phyloP scores from a whole-genome alignment of 208 protist genomes.

The Trichomonas gallinae region DNA sequence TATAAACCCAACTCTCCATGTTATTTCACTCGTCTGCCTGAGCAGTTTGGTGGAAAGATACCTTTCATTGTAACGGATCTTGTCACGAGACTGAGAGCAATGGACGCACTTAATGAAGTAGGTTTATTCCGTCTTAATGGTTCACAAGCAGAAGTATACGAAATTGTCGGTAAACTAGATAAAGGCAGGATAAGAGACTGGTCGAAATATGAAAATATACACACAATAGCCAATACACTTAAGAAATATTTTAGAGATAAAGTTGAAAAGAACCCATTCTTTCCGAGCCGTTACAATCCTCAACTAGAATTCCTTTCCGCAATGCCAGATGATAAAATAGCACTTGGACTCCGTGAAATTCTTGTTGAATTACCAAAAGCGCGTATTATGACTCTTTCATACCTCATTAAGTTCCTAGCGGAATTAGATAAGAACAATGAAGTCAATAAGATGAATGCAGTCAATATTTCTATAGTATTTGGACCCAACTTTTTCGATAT shows the following conservation, averaged over 20 bases:
- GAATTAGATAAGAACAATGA: background rate
- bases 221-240: background rate
- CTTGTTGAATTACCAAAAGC: background rate
- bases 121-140: background rate
- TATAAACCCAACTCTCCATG: too few relatives aligned
- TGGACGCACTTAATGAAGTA: background rate
- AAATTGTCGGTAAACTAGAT: background rate
- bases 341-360: background rate
- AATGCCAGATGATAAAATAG: background rate
- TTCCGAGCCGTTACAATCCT: background rate
- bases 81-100: background rate
- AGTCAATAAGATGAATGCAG: background rate
- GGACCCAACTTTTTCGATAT: background rate
- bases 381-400: background rate
- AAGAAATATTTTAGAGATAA: background rate
- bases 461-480: background rate
- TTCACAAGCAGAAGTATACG: background rate
- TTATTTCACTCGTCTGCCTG: background rate
- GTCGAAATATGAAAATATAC: background rate
- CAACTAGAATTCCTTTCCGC: background rate
- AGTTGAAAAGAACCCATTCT: background rate
- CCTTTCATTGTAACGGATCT: background rate
- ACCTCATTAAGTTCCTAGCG: background rate
- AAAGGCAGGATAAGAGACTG: background rate
- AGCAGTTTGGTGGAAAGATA: background rate